Base-by-base conservation (phyloP, 2,329 filamentous ascomycete species). In the Penicillium crustosum region DNA sequence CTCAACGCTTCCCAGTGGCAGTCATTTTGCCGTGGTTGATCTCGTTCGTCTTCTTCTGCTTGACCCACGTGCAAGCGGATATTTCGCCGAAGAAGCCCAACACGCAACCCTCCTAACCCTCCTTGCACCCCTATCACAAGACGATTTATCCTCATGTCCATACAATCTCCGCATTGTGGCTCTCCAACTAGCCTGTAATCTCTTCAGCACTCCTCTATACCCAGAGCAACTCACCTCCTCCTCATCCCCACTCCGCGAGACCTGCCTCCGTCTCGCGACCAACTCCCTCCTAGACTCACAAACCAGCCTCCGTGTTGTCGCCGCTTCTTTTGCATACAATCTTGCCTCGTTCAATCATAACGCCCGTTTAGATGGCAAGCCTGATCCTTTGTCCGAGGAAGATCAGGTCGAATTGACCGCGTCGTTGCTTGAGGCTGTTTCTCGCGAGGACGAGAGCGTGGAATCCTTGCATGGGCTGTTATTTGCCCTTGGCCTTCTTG, bases 111-210 rank as follows among this genome's bases (percentile, higher is more conserved):
- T 93, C 15, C 70, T 81, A 35, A 78, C 83, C 0, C 75, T 96
- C 2, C 68, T 75, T 33, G 63, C 69, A 1, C 74, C 79, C n/a
- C 75, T 91, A 44, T 57, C 63, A 4, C 36, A 55, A 21, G 57
- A 86, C 83, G 72, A 77, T 6, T 79, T 83, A 33, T 70, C 77
- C 9, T 74, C 78, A 1, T 89, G 87, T 41, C 91, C 91, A 0
- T 97, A 97, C 70, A 87, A 90, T 5, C 82, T 95, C 1, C 88
- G 91, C 15, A 85, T 97, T 2, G 90, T 96, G 17, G 89, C 91
- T 0, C 77, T 96, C 12, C 93, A 97, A 66, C 83, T 93, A 67
- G 83, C 86, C 1, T 96, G 91, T 76, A 97, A 97, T 67, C 79
- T 96, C 36, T 97, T 96, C 77, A 89, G 86, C 0, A 89, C 89